phyloP scores from a whole-genome alignment of 148 eudicot genomes.

The Fagopyrum esculentum region DNA sequence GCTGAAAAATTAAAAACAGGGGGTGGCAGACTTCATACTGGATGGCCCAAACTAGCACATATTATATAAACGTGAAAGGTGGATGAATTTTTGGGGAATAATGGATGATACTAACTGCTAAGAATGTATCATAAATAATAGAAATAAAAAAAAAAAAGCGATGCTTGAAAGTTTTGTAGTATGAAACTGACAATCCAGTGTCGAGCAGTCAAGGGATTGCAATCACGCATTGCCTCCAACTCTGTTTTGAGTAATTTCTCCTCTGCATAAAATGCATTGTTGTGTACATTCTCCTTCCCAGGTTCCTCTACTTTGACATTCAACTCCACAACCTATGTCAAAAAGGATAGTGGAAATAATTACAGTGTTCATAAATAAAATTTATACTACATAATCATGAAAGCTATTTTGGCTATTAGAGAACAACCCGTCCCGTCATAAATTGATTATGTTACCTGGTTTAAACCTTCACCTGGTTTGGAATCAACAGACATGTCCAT shows the following conservation, averaged over 20 bases:
- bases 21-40: not conserved
- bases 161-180: not conserved
- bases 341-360: not conserved
- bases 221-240: constrained; percentile 85
- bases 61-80: not conserved
- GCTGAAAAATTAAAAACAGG: not conserved
- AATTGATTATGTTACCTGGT: constrained; percentile 52
- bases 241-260: constrained; percentile 79
- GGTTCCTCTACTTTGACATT: constrained; percentile 91
- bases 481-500: constrained; percentile 99
- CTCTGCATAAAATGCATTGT: constrained; percentile 91
- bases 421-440: not conserved
- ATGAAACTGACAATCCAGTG: constrained; percentile 91
- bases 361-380: not conserved
- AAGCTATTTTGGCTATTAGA: not conserved
- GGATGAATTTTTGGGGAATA: not conserved
- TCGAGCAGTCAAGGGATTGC: constrained; percentile 87
- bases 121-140: not conserved
- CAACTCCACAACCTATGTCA: constrained; percentile 75
- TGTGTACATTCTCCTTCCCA: constrained; percentile 82
- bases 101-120: not conserved
- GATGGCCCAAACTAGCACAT: not conserved
- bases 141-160: too few species aligned
- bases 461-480: constrained; percentile 87
- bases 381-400: not conserved